Percentiles rank a stretch among this genome's conserved stretches.
These are phyloP conservation scores for Kingdonia uniflora DNA, from an alignment of 164 flowering plant species.

Conservation along the genomic window DNA sequence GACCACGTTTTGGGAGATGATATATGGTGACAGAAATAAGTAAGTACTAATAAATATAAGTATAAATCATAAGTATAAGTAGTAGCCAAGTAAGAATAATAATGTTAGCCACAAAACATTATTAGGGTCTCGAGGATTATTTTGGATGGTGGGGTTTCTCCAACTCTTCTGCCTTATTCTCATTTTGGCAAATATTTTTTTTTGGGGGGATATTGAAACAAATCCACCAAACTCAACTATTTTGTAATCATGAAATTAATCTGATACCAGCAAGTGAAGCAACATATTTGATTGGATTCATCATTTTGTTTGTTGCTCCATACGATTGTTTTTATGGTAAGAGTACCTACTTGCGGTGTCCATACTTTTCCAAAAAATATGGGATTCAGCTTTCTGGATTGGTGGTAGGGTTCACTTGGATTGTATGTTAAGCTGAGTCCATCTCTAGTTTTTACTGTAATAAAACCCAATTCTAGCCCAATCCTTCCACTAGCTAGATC, in stretches of 20 bases:
- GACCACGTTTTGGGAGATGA: neutral
- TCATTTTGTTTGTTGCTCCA: too few relatives aligned
- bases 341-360: too few relatives aligned
- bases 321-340: too few relatives aligned
- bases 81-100: neutral
- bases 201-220: neutral
- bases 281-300: too few relatives aligned
- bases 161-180: neutral
- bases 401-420: too few relatives aligned
- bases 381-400: too few relatives aligned
- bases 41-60: neutral
- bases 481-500: too few relatives aligned
- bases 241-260: neutral
- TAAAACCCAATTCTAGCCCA: too few relatives aligned
- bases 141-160: neutral
- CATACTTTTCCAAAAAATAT: too few relatives aligned
- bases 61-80: neutral
- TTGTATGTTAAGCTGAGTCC: too few relatives aligned
- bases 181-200: neutral
- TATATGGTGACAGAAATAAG: neutral
- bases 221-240: conserved; percentile 1
- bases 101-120: neutral
- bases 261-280: too few relatives aligned
- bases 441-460: too few relatives aligned
- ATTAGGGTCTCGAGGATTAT: neutral